Evolutionary conservation across 352 stramenopile species (phyloP), one percentile per base, ranked within the genome.

Genomic region (Globisporangium nunn): DNA sequence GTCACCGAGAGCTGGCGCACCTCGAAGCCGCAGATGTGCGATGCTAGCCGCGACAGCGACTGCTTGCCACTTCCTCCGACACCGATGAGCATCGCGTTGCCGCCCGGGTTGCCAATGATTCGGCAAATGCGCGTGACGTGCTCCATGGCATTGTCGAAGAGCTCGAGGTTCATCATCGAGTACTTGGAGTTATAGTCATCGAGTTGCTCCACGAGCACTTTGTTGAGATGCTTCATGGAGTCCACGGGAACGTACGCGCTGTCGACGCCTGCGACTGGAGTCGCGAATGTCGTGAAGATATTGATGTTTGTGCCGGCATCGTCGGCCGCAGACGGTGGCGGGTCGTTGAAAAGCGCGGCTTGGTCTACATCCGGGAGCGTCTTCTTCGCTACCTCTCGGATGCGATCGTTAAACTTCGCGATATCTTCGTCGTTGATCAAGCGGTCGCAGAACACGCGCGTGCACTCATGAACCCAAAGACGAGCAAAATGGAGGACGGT

Each of bases 111-210:
- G 33, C 95, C 85, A 58, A 99, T 98, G 63, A 98, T 98, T 23
- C 96, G 88, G 56, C 89, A 96, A 48, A 99, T 98, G 35, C 96
- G 88, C 23, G 94, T 98, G 41, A 99, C 82, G 66, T 99, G 96
- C 62, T 96, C 83, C 81, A 99, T 98, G 11, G 96, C 96, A 58
- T 98, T 96, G 66, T 98, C 88, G 54, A 99, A 99, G 0, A 99
- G 79, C 50, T 98, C 96, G 2, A 99, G 70, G 61, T 99, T 97
- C 96, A 99, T 99, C 84, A 97, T 97, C 50, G 96, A 96, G 52
- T 98, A 96, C 63, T 97, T 93, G 55, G 98, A 97, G 67, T 97
- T 98, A 77, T 98, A 98, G 63, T 98, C 78, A 62, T 98, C 95
- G 3, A 99, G 76, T 54, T 97, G 96, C 47, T 95, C 88, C 47